Percentiles rank a stretch among this genome's conserved stretches.
phyloP scores from a whole-genome alignment of 2,329 filamentous ascomycete species.

The Fusarium sp. region DNA sequence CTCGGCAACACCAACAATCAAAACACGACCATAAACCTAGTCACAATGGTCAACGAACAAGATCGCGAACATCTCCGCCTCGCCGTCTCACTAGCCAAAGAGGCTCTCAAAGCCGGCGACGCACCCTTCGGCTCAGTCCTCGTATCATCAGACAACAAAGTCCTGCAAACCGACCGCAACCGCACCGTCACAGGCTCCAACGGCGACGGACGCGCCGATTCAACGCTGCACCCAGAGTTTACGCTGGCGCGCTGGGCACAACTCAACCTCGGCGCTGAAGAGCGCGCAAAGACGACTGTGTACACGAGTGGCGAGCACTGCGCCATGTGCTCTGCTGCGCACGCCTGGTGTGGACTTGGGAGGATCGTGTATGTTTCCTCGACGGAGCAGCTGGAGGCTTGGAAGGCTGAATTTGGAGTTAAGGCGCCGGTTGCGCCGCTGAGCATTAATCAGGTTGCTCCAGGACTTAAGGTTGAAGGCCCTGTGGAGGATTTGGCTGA shows the following conservation, averaged over 20 bases:
- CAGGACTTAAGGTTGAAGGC: conserved; percentile 47
- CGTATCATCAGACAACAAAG: conserved; percentile 44
- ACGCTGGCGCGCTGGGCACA: conserved; percentile 55
- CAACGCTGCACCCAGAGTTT: conserved; percentile 54
- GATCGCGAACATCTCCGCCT: conserved; percentile 33
- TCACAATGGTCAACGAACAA: conserved; percentile 26
- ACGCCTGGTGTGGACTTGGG: conserved; percentile 53
- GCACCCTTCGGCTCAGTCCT: conserved; percentile 55
- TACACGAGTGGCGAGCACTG: conserved; percentile 57
- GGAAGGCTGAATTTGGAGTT: conserved; percentile 49
- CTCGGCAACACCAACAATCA: not conserved
- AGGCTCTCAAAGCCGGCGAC: conserved; percentile 55
- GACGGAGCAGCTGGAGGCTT: conserved; percentile 46
- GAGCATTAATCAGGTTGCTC: conserved; percentile 50
- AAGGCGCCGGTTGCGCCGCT: conserved; percentile 41
- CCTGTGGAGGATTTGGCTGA: conserved; percentile 49
- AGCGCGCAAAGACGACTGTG: conserved; percentile 55
- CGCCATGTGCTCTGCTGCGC: conserved; percentile 54
- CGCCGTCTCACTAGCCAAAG: conserved; percentile 51
- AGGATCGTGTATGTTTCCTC: conserved; percentile 53
- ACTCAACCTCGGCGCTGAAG: conserved; percentile 50
- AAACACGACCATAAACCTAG: not conserved
- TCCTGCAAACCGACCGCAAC: conserved; percentile 53
- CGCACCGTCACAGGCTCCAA: conserved; percentile 49
- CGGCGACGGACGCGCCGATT: conserved; percentile 46